Evolutionary conservation across 805 yeast species (phyloP), one percentile per base, ranked within the genome.

Genomic region (Saccharomycopsis vini): DNA sequence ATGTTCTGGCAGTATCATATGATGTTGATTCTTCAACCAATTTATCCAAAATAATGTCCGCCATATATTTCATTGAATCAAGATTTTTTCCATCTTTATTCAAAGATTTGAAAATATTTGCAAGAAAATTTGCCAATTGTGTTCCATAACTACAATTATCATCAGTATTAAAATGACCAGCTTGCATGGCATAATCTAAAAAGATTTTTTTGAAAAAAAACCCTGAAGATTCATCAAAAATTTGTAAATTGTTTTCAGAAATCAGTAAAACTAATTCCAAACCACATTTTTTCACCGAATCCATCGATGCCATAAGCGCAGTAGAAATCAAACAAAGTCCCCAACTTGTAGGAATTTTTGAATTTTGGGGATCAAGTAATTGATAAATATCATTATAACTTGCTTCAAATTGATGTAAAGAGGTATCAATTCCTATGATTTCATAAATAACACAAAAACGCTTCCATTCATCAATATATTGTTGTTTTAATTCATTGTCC

Each of bases 381-480:
- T 10, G 22, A 30, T 42, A 44, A 36, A 88, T 73, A 53, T 85
- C 95, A 5, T 62, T 62, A 1, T 72, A 61, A 0, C 92, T 90
- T 10, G 86, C 95, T 52, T 79, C 79, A 0, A 89, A 77, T 60
- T 89, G 96, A 53, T 89, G 88, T 53, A 85, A 62, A 0, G 95
- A 83, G 0, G 95, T 77, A 57, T 88, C 96, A 32, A 88, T 71
- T 1, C 87, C 92, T 22, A 85, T 62, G 38, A 88, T 82, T 55
- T 88, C 95, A 54, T 75, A 81, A 12, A 88, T 61, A 0, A 95
- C 84, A 22, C 77, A 67, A 54, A 69, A 88, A 46, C 84, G 70
- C 35, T 74, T 69, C 96, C 96, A 88, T 19, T 77, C 71, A 4
- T 61, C 63, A 16, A 73, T 54, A 34, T 67, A 64, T 16, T 44